These are phyloP conservation scores for Ogataea hybrid DNA, from an alignment of 1,139 yeast genomes.

Conservation along the genomic window DNA sequence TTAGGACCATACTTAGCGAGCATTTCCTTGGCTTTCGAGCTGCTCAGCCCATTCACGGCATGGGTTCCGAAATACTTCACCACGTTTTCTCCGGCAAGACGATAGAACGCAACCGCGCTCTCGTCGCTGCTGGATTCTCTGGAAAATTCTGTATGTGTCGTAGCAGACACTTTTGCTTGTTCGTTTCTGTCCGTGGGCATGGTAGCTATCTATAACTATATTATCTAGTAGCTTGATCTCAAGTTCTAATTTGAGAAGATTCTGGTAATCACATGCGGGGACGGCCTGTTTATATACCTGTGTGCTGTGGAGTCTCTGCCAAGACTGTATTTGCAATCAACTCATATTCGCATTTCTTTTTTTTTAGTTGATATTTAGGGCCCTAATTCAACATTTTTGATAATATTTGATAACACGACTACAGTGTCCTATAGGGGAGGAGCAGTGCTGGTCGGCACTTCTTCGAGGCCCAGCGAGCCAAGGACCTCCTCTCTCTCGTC, in stretches of 20 bases:
- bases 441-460: too few relatives aligned
- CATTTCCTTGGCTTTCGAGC: background rate
- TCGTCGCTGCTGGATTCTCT: background rate
- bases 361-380: background rate
- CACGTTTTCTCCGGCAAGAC: background rate
- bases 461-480: too few relatives aligned
- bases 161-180: background rate
- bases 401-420: too few relatives aligned
- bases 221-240: too few relatives aligned
- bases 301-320: background rate
- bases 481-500: background rate
- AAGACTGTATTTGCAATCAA: background rate
- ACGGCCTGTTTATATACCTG: background rate
- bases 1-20: background rate
- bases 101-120: background rate
- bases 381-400: too few relatives aligned
- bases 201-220: too few relatives aligned
- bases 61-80: background rate
- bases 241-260: background rate
- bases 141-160: background rate
- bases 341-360: too few relatives aligned
- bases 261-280: background rate
- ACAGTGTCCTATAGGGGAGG: too few relatives aligned
- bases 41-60: background rate
- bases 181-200: background rate